phyloP scores from a whole-genome alignment of 306 rosid genomes.

The Corylus americana region DNA sequence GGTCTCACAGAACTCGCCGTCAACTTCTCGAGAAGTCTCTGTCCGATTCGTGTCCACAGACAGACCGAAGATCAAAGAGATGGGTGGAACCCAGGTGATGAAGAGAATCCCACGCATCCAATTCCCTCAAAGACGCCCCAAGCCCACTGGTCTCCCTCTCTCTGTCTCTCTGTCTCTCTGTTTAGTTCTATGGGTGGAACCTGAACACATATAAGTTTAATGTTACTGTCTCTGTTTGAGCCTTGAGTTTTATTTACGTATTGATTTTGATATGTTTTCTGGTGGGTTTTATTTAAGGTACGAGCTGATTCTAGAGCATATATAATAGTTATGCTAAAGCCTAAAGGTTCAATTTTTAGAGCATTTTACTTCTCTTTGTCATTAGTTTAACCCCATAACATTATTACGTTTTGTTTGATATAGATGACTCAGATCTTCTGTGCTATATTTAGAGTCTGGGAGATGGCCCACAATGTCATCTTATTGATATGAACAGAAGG shows the following conservation, averaged over 20 bases:
- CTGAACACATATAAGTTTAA: neutral
- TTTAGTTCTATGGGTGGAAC: neutral
- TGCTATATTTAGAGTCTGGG: neutral
- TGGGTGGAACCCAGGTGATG: conserved; percentile 62
- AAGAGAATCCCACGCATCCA: conserved; percentile 79
- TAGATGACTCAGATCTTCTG: neutral
- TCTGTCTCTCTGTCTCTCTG: neutral
- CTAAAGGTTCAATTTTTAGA: neutral
- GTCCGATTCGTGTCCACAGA: neutral
- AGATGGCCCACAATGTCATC: neutral
- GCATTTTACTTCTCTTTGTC: neutral
- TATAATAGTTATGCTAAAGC: neutral
- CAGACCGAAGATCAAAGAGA: neutral
- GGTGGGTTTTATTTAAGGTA: neutral
- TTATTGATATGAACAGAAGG: neutral
- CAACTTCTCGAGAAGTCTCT: neutral
- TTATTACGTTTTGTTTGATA: neutral
- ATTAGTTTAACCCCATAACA: neutral
- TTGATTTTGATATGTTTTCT: neutral
- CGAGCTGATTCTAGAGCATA: neutral
- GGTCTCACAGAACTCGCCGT: neutral
- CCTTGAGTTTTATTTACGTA: neutral
- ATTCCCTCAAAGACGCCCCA: conserved; percentile 60
- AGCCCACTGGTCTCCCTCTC: conserved; percentile 37
- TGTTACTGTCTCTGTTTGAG: neutral